These are phyloP conservation scores for Haplosporangium gracile DNA, from an alignment of 192 early-diverging fungal species.

Conservation along the genomic window DNA sequence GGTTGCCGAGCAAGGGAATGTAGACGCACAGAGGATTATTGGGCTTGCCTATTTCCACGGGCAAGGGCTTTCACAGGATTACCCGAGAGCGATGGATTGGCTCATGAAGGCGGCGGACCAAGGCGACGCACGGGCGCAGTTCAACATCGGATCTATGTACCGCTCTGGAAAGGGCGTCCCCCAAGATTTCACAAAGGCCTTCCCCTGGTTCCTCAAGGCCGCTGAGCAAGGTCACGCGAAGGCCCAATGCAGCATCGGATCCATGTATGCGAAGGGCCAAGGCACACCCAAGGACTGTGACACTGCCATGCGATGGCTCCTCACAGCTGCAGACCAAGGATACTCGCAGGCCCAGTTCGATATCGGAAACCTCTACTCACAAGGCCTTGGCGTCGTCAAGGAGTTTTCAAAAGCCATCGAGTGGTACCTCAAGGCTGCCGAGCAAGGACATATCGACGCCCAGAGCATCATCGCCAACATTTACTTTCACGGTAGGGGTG, in stretches of 20 bases:
- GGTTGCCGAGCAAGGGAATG: background rate
- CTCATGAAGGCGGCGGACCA: background rate
- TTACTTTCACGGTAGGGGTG: background rate
- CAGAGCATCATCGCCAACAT: background rate
- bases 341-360: background rate
- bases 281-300: background rate
- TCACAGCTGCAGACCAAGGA: background rate
- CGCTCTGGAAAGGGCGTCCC: background rate
- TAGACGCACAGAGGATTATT: background rate
- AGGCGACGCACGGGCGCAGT: background rate
- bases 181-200: background rate
- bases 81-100: background rate
- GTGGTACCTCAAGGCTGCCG: background rate
- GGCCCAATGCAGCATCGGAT: background rate
- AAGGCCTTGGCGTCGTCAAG: background rate
- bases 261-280: background rate
- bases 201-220: background rate
- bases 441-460: background rate
- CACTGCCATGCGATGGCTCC: background rate
- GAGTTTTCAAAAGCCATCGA: background rate
- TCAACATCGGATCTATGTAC: constrained; percentile 2
- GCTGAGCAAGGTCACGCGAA: background rate
- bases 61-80: background rate
- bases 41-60: background rate
- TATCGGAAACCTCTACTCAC: background rate